Evolutionary conservation across 2,329 filamentous ascomycete species (phyloP).

Genomic region (Stachybotrys elegans): DNA sequence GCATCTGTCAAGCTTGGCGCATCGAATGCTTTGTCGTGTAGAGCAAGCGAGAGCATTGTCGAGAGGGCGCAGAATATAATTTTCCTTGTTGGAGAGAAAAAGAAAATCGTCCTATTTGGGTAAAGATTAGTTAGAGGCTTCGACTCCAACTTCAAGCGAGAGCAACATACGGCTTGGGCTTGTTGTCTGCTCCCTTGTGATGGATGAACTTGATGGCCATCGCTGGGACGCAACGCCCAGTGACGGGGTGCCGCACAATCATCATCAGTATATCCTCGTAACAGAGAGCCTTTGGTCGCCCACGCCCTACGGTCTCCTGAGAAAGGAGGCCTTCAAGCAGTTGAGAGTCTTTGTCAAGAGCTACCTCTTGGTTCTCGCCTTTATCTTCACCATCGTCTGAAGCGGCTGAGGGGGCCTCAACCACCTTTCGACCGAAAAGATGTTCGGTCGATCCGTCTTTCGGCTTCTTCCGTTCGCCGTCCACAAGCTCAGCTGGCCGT

Average conservation of each 20-base stretch:
- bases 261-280: slow-evolving; percentile 26
- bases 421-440: slow-evolving; percentile 18
- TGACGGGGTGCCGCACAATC: slow-evolving; percentile 18
- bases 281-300: slow-evolving; percentile 20
- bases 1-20: slow-evolving; percentile 15
- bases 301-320: slow-evolving; percentile 13
- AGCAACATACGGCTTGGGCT: slow-evolving; percentile 20
- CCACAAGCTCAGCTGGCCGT: slow-evolving; percentile 21
- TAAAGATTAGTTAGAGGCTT: slow-evolving; percentile 8
- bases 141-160: neutral
- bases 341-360: slow-evolving; percentile 14
- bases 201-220: slow-evolving; percentile 25
- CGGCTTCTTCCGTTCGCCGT: slow-evolving; percentile 18
- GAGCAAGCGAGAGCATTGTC: slow-evolving; percentile 17
- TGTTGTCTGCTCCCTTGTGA: slow-evolving; percentile 22
- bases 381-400: slow-evolving; percentile 9
- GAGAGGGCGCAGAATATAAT: slow-evolving; percentile 20
- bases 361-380: slow-evolving; percentile 6
- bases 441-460: slow-evolving; percentile 19
- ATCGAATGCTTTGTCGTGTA: slow-evolving; percentile 19
- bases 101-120: slow-evolving; percentile 20
- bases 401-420: slow-evolving; percentile 4
- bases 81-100: slow-evolving; percentile 18
- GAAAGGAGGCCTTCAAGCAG: slow-evolving; percentile 15
- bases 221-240: slow-evolving; percentile 11